Percentiles rank a stretch among this genome's conserved stretches.
These are phyloP conservation scores for Malus hybrid DNA, from an alignment of 331 rosid species.

Conservation along the genomic window DNA sequence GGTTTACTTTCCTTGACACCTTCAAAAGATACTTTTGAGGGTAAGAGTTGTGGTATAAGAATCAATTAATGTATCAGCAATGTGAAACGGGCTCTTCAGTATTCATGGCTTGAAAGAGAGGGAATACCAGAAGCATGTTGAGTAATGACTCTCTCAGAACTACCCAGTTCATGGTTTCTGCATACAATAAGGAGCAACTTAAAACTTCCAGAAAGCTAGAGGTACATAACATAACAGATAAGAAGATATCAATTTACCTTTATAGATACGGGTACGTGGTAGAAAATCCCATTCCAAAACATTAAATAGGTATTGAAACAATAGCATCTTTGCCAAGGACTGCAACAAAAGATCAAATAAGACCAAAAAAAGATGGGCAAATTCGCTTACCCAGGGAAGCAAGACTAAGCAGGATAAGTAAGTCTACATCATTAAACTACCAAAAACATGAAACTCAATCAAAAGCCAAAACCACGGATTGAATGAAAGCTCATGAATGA, in stretches of 20 bases:
- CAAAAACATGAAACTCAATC: neutral
- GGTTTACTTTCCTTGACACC: slow-evolving; percentile 76
- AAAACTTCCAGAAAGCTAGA: slow-evolving; percentile 6
- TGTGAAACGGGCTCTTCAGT: slow-evolving; percentile 4
- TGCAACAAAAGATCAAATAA: slow-evolving; percentile 28
- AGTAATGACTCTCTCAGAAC: slow-evolving; percentile 70
- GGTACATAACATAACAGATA: slow-evolving; percentile 5
- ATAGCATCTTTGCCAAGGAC: slow-evolving; percentile 50
- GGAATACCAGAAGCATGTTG: slow-evolving; percentile 58
- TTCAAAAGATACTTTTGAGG: slow-evolving; percentile 28
- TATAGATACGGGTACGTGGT: slow-evolving; percentile 49
- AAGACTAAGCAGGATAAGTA: neutral
- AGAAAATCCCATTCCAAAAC: slow-evolving; percentile 66
- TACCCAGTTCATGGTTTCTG: slow-evolving; percentile 63
- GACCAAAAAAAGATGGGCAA: neutral
- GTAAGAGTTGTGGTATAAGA: slow-evolving; percentile 9
- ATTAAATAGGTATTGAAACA: slow-evolving; percentile 70
- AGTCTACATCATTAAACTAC: neutral
- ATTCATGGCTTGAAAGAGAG: slow-evolving; percentile 14
- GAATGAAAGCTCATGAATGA: neutral
- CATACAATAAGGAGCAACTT: slow-evolving; percentile 21
- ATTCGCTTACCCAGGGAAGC: neutral
- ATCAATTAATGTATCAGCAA: slow-evolving; percentile 6
- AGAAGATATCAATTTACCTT: slow-evolving; percentile 28
- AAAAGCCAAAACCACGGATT: neutral